Evolutionary conservation across 495 filamentous ascomycete genomes (phyloP).

Genomic region (Xylaria scruposa): DNA sequence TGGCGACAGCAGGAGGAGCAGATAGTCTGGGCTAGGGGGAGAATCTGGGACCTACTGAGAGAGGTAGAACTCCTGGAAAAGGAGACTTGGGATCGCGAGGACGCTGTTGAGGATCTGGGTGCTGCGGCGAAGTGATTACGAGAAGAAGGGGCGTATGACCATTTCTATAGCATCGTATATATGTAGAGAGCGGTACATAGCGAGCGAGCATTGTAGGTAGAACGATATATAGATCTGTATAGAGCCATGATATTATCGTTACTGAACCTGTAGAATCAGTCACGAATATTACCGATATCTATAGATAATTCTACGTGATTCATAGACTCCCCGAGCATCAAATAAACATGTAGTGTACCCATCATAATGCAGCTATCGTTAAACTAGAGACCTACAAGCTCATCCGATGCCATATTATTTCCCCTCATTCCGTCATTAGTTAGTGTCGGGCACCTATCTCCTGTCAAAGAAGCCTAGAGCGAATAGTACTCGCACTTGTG

Average conservation of each 20-base stretch:
- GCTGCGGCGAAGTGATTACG: constrained; percentile 41
- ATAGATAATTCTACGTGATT: neutral
- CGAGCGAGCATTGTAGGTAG: neutral
- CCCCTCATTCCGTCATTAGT: neutral
- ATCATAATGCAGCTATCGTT: neutral
- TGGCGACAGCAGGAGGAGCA: constrained; percentile 71
- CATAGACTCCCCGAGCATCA: neutral
- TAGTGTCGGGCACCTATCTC: constrained; percentile 7
- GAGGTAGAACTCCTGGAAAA: constrained; percentile 68
- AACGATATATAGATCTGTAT: neutral
- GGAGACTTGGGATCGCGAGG: constrained; percentile 74
- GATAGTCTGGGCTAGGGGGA: constrained; percentile 47
- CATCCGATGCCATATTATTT: neutral
- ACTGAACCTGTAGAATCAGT: neutral
- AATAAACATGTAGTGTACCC: neutral
- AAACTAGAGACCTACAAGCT: neutral
- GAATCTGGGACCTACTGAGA: constrained; percentile 61
- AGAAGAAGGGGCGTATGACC: neutral
- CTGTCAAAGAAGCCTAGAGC: neutral
- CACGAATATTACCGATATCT: neutral
- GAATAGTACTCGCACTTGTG: neutral
- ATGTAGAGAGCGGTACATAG: neutral
- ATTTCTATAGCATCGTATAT: neutral
- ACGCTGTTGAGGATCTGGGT: constrained; percentile 75
- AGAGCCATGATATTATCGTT: neutral